Percentiles rank a stretch among this genome's conserved stretches.
Conservation (phyloP, 2,329 filamentous ascomycete genomes). For the Akanthomyces uredinophilus region DNA sequence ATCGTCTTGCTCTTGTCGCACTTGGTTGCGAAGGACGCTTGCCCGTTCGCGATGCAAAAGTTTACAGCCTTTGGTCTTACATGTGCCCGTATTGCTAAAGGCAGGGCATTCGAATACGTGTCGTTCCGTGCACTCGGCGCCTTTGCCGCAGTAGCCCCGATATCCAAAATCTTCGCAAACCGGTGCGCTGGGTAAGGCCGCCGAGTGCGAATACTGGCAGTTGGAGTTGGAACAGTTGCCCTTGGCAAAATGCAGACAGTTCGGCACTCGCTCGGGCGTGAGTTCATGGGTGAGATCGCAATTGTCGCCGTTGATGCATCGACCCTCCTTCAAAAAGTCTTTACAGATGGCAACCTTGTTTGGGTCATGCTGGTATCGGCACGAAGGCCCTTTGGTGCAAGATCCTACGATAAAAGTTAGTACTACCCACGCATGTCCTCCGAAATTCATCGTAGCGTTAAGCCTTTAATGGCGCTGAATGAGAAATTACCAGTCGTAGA, state of each 20-base stretch:
- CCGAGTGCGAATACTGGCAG: conserved; percentile 83
- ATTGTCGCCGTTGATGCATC: conserved; percentile 68
- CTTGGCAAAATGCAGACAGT: conserved; percentile 84
- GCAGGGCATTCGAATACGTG: conserved; percentile 93
- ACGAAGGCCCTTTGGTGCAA: conserved; percentile 75
- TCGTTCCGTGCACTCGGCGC: conserved; percentile 68
- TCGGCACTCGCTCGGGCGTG: conserved; percentile 75
- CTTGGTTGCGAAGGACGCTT: conserved; percentile 68
- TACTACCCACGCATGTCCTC: conserved; percentile 21
- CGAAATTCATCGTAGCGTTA: conserved; percentile 14
- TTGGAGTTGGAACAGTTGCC: conserved; percentile 82
- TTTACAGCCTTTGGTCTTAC: conserved; percentile 75
- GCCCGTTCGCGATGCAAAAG: conserved; percentile 84
- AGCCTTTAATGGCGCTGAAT: conserved; percentile 23
- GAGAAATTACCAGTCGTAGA: conserved; percentile 62
- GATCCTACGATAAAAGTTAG: conserved; percentile 61
- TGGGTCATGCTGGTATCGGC: conserved; percentile 78
- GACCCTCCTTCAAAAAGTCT: conserved; percentile 72
- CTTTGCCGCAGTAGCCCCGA: conserved; percentile 84
- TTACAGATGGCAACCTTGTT: conserved; percentile 88
- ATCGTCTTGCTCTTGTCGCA: conserved; percentile 47
- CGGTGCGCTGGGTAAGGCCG: conserved; percentile 67
- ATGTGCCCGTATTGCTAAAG: conserved; percentile 85
- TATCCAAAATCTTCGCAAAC: conserved; percentile 83
- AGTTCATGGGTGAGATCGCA: conserved; percentile 91